These are phyloP conservation scores for Colletotrichum coccodes DNA, from an alignment of 2,329 filamentous ascomycete species.

Conservation along the genomic window DNA sequence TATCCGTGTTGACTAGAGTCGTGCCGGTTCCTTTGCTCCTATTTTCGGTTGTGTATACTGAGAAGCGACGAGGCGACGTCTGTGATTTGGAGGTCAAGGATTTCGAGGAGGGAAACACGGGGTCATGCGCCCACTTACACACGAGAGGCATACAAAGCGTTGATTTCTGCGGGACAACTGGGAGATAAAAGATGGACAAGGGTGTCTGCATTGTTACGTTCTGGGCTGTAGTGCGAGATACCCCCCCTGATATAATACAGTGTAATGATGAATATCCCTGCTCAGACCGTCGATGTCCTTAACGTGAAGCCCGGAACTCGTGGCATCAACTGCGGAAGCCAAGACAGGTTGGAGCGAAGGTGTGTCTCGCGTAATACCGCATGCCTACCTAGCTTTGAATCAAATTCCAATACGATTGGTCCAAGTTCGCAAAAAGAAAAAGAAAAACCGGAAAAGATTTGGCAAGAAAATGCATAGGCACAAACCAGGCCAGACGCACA, in stretches of 20 bases:
- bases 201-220: slow-evolving; percentile 23
- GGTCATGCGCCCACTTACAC: slow-evolving; percentile 2
- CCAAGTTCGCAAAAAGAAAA: background rate
- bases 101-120: background rate
- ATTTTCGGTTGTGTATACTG: background rate
- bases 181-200: background rate
- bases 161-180: slow-evolving; percentile 17
- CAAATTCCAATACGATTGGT: background rate
- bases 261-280: slow-evolving; percentile 5
- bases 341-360: background rate
- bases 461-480: background rate
- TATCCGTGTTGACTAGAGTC: slow-evolving; percentile 63
- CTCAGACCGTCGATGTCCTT: background rate
- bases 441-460: too few species aligned
- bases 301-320: background rate
- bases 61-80: background rate
- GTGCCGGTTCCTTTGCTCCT: background rate
- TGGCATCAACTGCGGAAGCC: too few species aligned
- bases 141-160: slow-evolving; percentile 24
- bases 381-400: background rate
- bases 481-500: too few species aligned
- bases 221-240: slow-evolving; percentile 24
- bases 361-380: background rate
- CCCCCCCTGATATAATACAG: slow-evolving; percentile 22
- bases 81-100: slow-evolving; percentile 1